Percentiles rank a stretch among this genome's conserved stretches.
Evolutionary conservation across 345 rosid species (phyloP).

Genomic region (Gossypium ekmanianum): DNA sequence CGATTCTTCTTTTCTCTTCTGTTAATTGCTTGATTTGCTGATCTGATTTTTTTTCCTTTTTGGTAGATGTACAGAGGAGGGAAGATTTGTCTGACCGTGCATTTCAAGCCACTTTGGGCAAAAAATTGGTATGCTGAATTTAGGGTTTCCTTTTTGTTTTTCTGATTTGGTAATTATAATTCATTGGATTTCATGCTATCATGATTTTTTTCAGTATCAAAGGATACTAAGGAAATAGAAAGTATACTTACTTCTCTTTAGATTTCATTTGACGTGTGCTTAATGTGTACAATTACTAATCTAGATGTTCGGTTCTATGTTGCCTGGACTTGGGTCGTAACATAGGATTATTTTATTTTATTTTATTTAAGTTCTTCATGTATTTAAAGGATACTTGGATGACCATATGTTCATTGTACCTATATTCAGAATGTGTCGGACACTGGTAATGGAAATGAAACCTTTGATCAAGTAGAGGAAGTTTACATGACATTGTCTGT

Average conservation of each 20-base stretch:
- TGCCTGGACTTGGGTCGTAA: neutral
- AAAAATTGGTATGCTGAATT: slow-evolving; percentile 62
- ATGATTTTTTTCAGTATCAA: neutral
- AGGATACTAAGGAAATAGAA: neutral
- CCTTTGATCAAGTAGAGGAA: slow-evolving; percentile 11
- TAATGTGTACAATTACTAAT: neutral
- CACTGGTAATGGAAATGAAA: neutral
- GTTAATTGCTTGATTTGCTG: neutral
- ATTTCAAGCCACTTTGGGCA: slow-evolving; percentile 99
- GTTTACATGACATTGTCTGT: neutral
- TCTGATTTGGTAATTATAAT: neutral
- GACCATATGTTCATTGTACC: neutral
- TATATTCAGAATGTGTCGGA: neutral
- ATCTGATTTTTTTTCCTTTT: neutral
- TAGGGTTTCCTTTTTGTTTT: neutral
- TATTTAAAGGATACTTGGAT: neutral
- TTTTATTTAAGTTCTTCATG: neutral
- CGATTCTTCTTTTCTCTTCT: neutral
- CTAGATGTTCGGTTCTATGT: neutral
- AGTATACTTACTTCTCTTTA: neutral
- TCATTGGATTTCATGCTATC: neutral
- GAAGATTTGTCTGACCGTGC: slow-evolving; percentile 97
- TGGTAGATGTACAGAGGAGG: slow-evolving; percentile 96
- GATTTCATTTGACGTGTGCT: neutral
- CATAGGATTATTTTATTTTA: neutral